phyloP scores from a whole-genome alignment of 192 early-diverging fungal species.

The Backusella parvicylindrica region DNA sequence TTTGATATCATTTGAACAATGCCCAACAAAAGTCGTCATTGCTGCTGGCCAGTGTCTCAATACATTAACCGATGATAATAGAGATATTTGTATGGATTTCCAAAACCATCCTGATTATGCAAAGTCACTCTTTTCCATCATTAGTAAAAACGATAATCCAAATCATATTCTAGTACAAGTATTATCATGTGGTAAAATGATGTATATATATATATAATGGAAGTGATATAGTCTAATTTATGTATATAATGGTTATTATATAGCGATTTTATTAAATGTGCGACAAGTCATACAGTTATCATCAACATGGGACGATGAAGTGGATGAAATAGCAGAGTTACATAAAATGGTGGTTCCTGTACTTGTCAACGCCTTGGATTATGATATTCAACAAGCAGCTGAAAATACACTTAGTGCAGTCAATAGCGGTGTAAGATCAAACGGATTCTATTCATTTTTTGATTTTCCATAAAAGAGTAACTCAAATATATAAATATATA shows the following conservation, averaged over 20 bases:
- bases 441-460: not conserved
- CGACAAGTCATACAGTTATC: constrained; percentile 37
- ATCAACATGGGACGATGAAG: constrained; percentile 32
- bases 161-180: constrained; percentile 62
- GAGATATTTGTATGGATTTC: constrained; percentile 54
- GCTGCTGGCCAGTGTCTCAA: constrained; percentile 73
- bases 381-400: constrained; percentile 49
- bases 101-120: constrained; percentile 54
- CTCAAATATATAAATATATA: too few relatives aligned
- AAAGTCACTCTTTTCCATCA: constrained; percentile 46
- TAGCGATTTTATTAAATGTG: constrained; percentile 49
- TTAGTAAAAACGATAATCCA: constrained; percentile 37
- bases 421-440: constrained; percentile 42
- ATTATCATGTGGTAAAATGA: constrained; percentile 54
- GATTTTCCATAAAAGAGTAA: too few relatives aligned
- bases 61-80: constrained; percentile 80
- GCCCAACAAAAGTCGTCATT: constrained; percentile 45
- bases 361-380: constrained; percentile 39
- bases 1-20: constrained; percentile 46
- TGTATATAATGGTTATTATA: not conserved
- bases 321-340: constrained; percentile 33
- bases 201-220: not conserved
- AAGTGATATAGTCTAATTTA: too few relatives aligned
- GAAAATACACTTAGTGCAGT: constrained; percentile 36
- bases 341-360: constrained; percentile 46